Conservation (phyloP, 345 rosid genomes). For the Geranium rotundifolium region DNA sequence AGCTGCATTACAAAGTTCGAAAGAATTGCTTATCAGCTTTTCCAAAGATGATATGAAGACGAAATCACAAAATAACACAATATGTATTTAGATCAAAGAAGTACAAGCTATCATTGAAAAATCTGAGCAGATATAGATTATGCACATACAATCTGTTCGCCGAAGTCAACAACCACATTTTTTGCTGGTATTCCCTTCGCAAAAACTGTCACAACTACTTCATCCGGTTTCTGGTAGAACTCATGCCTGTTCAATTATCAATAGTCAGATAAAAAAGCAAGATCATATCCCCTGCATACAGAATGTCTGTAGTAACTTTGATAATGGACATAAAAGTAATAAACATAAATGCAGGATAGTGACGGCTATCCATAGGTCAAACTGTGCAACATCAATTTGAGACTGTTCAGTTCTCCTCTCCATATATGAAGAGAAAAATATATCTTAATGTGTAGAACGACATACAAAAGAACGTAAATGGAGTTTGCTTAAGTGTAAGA, state of each 20-base stretch:
- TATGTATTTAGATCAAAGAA: background rate
- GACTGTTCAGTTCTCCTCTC: background rate
- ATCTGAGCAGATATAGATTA: background rate
- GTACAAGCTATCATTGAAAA: background rate
- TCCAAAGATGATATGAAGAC: background rate
- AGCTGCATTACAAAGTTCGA: conserved; percentile 29
- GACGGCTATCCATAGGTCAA: background rate
- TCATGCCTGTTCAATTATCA: conserved; percentile 43
- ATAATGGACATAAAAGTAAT: background rate
- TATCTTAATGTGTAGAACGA: background rate
- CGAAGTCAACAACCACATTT: conserved; percentile 43
- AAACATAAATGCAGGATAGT: background rate
- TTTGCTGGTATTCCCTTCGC: conserved; percentile 47
- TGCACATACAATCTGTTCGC: conserved; percentile 58
- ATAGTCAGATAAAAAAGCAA: conserved; percentile 2
- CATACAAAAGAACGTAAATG: background rate
- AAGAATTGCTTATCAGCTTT: background rate
- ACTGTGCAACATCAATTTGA: background rate
- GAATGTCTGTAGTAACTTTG: background rate
- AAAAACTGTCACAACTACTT: conserved; percentile 59
- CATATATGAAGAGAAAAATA: background rate
- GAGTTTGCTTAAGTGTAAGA: background rate
- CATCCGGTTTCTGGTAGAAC: conserved; percentile 62
- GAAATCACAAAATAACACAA: background rate
- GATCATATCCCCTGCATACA: background rate